Evolutionary conservation across 805 yeast genomes (phyloP), one percentile per base, ranked within the genome.

Genomic region (Torulaspora quercuum): DNA sequence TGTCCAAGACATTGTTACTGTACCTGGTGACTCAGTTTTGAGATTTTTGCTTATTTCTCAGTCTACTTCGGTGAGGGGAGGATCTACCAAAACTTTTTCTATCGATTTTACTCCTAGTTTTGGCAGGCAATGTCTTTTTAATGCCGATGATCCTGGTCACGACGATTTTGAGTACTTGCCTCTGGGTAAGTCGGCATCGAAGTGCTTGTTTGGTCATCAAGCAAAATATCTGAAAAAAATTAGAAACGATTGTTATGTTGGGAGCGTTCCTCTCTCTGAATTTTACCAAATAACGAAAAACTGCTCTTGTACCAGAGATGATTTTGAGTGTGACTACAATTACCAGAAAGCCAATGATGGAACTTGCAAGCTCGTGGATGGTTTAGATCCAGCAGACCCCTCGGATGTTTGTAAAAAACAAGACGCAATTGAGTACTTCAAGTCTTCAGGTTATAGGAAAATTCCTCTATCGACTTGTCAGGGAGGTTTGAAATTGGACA

Each of bases 291-390:
- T 73, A 8, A 57, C 73, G 7, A 68, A 76, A 42, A 80, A 84
- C 57, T 92, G 98, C 65, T 57, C 81, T 1, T 92, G 98, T 65
- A 72, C 92, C 0, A 74, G 95, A 60, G 73, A 74, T 35, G 98
- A 90, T 54, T 92, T 68, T 55, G 98, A 92, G 61, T 92, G 98
- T 72, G 98, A 92, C 59, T 86, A 79, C 67, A 89, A 89, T 62
- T 89, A 70, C 59, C 74, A 63, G 39, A 71, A 81, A 41, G 79
- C 78, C 33, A 43, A 51, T 0, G 95, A 87, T 54, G 95, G 95
- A 13, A 82, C 92, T 3, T 92, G 98, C 65, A 77, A 77, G 55
- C 72, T 88, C 25, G 84, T 88, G n/a, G 67, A 70, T 13, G 97
- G 96, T 0, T 67, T 76, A 37, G 58, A 70, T 4, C 85, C 94